These are phyloP conservation scores for Nymphaea thermarum DNA, from an alignment of 164 flowering plant genomes.

Conservation along the genomic window DNA sequence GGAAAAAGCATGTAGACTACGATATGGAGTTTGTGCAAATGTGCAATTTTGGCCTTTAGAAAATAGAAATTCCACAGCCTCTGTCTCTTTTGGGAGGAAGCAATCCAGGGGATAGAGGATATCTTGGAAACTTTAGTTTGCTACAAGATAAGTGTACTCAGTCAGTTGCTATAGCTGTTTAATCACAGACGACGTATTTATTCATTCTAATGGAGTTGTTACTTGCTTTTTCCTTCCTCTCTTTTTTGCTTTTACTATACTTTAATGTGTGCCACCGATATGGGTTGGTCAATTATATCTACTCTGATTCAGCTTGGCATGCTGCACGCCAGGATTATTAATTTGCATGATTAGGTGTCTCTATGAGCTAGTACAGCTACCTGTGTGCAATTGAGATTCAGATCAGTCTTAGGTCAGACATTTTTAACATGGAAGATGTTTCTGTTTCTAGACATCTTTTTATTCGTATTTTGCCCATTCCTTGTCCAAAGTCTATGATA, in stretches of 20 bases:
- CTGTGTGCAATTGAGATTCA: background rate
- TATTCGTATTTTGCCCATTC: background rate
- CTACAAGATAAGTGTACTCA: conserved; percentile 1
- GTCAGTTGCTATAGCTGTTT: conserved; percentile 5
- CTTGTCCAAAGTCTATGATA: too few relatives aligned
- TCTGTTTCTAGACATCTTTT: background rate
- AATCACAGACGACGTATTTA: conserved; percentile 11
- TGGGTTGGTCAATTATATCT: background rate
- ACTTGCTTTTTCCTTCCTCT: conserved; percentile 1
- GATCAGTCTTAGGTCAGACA: background rate
- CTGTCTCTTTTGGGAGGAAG: background rate
- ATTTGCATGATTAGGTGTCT: background rate
- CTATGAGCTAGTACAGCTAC: too few relatives aligned
- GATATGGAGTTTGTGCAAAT: conserved; percentile 85
- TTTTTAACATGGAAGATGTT: too few relatives aligned
- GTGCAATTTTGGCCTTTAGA: conserved; percentile 92
- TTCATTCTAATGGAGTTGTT: conserved; percentile 7
- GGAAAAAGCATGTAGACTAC: conserved; percentile 83
- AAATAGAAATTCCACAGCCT: background rate
- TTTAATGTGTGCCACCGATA: background rate
- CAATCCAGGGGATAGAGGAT: conserved; percentile 5
- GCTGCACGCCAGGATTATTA: background rate
- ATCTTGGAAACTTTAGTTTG: conserved; percentile 3
- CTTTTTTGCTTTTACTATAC: background rate
- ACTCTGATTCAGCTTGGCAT: background rate